Evolutionary conservation across 169 alveolate species (phyloP), one percentile per base, ranked within the genome.

Genomic region (Cryptosporidium sp.): DNA sequence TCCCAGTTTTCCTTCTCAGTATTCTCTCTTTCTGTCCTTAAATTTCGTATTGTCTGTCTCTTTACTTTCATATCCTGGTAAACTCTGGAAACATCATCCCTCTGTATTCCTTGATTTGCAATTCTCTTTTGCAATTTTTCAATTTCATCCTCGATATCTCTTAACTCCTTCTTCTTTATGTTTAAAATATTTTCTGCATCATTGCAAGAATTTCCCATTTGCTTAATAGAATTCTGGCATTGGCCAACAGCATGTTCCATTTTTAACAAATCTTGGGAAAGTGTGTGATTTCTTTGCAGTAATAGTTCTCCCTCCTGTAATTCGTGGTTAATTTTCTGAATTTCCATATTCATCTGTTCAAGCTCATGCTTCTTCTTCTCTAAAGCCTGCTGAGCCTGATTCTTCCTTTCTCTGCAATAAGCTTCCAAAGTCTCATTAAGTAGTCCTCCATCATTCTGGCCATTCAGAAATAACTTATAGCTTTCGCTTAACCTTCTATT

Each of bases 61-160:
- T 80, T 80, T 2, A 80, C 89, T 18, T 80, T 80, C 89, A 80
- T 80, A 23, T 80, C 89, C 45, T 80, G 89, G 50, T 80, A 80
- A 18, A 80, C 89, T 62, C 89, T 80, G 18, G 89, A 80, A n/a
- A 80, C 89, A 45, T 80, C 89, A 23, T 80, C 89, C 26, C 89
- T 18, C 29, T 80, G 89, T 29, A 80, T 80, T 26, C 89, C 75
- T 39, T 80, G 89, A 33, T 59, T 80, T 43, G 89, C 74, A 43
- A 80, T 80, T 33, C 74, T 80, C 70, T 80, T 80, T 59, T 80
- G 89, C 12, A 80, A 51, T 29, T 48, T 80, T 43, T 80, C 89
- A 3, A 80, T 37, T 62, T 80, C 89, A 39, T 80, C 89, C 33
- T 80, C 89, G n/a, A 80, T 67, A 65, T 23, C 75, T 35, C 75